A percentile compares a stretch with the other conserved stretches of the same genome.
Evolutionary conservation across 2,329 filamentous ascomycete species (phyloP).

Genomic region (Stachybotrys elegans): DNA sequence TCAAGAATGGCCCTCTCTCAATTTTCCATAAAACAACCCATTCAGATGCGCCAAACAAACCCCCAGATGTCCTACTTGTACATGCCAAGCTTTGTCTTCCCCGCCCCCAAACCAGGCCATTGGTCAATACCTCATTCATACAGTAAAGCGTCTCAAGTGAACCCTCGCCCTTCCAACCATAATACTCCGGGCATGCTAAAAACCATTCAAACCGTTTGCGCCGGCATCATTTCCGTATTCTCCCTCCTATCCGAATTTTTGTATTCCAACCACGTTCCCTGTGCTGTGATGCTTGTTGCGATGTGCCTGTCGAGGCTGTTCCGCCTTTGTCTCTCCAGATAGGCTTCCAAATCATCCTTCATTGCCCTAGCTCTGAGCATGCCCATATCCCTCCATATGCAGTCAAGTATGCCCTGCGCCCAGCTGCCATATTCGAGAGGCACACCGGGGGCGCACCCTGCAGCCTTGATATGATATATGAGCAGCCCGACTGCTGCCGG

Average conservation of each 20-base stretch:
- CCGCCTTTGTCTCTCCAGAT: slow-evolving; percentile 13
- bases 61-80: too few relatives aligned
- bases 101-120: too few relatives aligned
- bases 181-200: too few relatives aligned
- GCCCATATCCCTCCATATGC: slow-evolving; percentile 45
- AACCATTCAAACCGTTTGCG: not conserved
- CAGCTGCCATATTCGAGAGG: slow-evolving; percentile 37
- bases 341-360: slow-evolving; percentile 33
- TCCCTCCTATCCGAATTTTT: not conserved
- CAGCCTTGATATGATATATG: slow-evolving; percentile 42
- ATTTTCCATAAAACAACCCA: too few relatives aligned
- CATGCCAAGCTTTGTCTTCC: too few relatives aligned
- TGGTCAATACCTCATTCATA: too few relatives aligned
- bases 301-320: not conserved
- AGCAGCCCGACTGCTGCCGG: slow-evolving; percentile 42
- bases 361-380: slow-evolving; percentile 44
- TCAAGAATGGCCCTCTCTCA: too few relatives aligned
- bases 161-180: too few relatives aligned
- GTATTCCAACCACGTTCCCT: not conserved
- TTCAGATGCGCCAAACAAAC: too few relatives aligned
- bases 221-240: not conserved
- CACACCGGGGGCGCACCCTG: slow-evolving; percentile 41
- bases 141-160: too few relatives aligned
- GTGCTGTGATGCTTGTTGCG: not conserved
- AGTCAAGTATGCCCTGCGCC: slow-evolving; percentile 39